Evolutionary conservation across 1,284 basidiomycete species (phyloP).

Genomic region (Ceratobasidium sp.): DNA sequence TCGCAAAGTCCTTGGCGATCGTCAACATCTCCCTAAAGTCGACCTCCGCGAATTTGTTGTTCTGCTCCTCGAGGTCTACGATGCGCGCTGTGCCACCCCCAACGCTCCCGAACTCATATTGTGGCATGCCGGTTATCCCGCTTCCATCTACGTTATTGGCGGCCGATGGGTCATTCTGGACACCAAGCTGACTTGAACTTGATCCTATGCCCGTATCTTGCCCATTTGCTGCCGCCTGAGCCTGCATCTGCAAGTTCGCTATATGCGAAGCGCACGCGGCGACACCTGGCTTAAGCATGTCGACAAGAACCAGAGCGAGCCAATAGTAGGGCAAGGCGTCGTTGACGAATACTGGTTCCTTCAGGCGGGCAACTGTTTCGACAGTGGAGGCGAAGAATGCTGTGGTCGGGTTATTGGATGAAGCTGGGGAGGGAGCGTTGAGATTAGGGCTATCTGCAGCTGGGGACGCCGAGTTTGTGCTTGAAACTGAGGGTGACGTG

Average conservation of each 20-base stretch:
- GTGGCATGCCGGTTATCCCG: conserved; percentile 10
- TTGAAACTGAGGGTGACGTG: conserved; percentile 11
- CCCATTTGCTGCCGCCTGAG: not conserved
- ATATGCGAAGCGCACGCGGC: conserved; percentile 23
- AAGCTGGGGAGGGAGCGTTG: not conserved
- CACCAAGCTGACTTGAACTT: not conserved
- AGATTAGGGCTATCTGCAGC: conserved; percentile 5
- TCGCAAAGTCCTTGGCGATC: conserved; percentile 43
- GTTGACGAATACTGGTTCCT: conserved; percentile 49
- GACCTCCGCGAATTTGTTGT: conserved; percentile 42
- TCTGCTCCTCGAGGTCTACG: conserved; percentile 39
- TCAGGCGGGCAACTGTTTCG: conserved; percentile 30
- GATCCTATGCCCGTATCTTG: not conserved
- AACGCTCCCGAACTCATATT: not conserved
- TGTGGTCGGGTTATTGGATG: not conserved
- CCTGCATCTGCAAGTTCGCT: conserved; percentile 10
- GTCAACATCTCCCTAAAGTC: conserved; percentile 45
- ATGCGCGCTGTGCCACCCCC: conserved; percentile 8
- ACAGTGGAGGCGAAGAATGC: conserved; percentile 32
- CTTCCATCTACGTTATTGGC: not conserved
- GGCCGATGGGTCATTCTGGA: not conserved
- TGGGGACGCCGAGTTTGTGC: conserved; percentile 16
- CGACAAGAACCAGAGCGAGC: conserved; percentile 58
- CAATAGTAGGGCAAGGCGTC: conserved; percentile 62
- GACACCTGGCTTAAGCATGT: conserved; percentile 52